These are phyloP conservation scores for Monoraphidium neglectum DNA, from an alignment of 139 green algal genomes.

Conservation along the genomic window DNA sequence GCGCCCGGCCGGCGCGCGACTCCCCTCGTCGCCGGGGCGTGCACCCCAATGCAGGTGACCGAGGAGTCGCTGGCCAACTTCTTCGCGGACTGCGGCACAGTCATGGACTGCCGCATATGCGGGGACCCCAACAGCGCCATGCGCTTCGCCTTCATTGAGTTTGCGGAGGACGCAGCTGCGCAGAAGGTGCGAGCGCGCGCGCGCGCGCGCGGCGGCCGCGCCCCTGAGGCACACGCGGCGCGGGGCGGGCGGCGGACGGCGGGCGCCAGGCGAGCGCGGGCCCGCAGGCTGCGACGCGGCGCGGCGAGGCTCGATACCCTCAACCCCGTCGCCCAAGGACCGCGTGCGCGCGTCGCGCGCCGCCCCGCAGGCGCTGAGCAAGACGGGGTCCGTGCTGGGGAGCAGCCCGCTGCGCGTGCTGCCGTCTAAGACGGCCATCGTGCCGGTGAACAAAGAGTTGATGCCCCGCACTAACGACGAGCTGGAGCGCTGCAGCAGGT, in stretches of 20 bases:
- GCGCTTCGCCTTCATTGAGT: constrained; percentile 97
- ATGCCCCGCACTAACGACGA: constrained; percentile 62
- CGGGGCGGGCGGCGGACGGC: neutral
- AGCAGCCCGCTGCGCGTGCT: constrained; percentile 79
- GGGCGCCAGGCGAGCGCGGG: no score
- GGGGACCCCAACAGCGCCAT: constrained; percentile 91
- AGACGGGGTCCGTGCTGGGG: constrained; percentile 71
- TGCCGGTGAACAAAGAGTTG: constrained; percentile 91
- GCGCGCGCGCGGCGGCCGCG: neutral
- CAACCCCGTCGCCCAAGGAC: no score
- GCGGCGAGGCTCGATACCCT: no score
- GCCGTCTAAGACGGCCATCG: constrained; percentile 92
- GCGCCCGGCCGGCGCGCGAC: neutral
- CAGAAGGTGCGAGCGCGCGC: constrained; percentile 39
- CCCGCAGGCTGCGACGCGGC: no score
- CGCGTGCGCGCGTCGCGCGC: no score
- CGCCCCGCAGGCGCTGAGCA: constrained; percentile 58
- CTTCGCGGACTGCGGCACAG: constrained; percentile 72
- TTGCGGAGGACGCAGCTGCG: constrained; percentile 62
- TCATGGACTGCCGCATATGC: constrained; percentile 94
- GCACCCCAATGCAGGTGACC: constrained; percentile 54
- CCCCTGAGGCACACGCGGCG: neutral
- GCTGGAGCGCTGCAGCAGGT: constrained; percentile 10
- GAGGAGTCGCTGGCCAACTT: constrained; percentile 73
- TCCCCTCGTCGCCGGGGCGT: neutral